Evolutionary conservation across 164 flowering plant genomes (phyloP).

Genomic region (Stephania yunnanensis): DNA sequence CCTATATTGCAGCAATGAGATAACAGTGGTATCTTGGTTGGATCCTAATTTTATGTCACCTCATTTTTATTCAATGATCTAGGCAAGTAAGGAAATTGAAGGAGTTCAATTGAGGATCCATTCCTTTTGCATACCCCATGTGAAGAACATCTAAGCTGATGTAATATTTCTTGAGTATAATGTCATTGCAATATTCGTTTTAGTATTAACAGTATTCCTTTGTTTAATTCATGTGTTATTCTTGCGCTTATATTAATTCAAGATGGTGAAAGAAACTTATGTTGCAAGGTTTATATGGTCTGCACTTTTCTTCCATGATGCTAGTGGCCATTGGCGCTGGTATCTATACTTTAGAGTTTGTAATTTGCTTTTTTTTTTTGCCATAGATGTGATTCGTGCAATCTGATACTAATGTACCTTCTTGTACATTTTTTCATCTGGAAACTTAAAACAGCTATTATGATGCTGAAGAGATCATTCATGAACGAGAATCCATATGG

Average conservation of each 20-base stretch:
- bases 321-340: background rate
- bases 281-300: background rate
- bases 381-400: background rate
- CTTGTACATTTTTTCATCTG: conserved; percentile 8
- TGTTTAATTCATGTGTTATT: background rate
- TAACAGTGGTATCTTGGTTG: no score
- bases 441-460: conserved; percentile 14
- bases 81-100: no score
- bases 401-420: background rate
- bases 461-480: conserved; percentile 21
- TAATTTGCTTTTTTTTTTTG: background rate
- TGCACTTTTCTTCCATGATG: background rate
- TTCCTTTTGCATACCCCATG: no score
- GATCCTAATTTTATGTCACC: no score
- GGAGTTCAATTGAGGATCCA: no score
- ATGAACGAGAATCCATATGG: background rate
- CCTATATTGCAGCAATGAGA: no score
- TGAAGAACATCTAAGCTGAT: no score
- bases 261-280: background rate
- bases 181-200: background rate
- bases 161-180: background rate
- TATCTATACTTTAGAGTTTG: no score
- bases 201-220: no score
- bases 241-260: background rate
- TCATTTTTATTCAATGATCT: no score